Base-by-base conservation (phyloP, 2,329 filamentous ascomycete species). In the Trichoderma harzianum region DNA sequence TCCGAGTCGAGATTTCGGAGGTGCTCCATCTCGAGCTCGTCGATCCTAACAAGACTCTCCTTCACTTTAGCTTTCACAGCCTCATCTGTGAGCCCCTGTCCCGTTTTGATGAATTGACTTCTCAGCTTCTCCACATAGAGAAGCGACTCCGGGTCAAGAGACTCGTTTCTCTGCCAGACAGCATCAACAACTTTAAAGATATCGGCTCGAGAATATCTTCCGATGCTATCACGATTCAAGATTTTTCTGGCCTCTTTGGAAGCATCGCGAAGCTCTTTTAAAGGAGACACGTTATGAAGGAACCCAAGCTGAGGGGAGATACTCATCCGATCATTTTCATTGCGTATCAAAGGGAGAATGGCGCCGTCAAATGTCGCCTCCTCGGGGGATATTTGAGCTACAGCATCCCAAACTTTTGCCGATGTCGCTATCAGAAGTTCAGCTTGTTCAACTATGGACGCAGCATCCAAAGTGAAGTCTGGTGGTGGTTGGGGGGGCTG, bases 161-260 rank as follows among this genome's bases (percentile, higher is more conserved):
- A 26, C 34, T 72, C 69, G 3, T 63, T 21, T 61, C 24, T 47
- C 32, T 51, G 30, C 65, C 65, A 86, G 26, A 86, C 83, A 28
- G 85, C 84, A 66, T 89, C 85, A 53, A 90, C 86, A 10, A 89
- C 82, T 74, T 83, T 82, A 83, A 91, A 94, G 68, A 93, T 86
- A 75, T 94, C 92, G 81, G 93, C 90, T 65, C 92, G 87, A 91
- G 93, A 93, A 75, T 84, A 86, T 63, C 89, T 87, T 81, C 93
- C 91, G 76, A 93, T 93, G 72, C 83, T 82, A 77, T 91, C 93
- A 74, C 93, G 90, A 76, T 92, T 88, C 84, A 93, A 87, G 73
- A 92, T 82, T 81, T 90, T 89, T 79, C 92, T 89, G 0, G 91
- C 91, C 77, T 93, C 88, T 70, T 89, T 91, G 12, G 90, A 92